Evolutionary conservation across 257 asterid species (phyloP).

Genomic region (Jasminum sambac): DNA sequence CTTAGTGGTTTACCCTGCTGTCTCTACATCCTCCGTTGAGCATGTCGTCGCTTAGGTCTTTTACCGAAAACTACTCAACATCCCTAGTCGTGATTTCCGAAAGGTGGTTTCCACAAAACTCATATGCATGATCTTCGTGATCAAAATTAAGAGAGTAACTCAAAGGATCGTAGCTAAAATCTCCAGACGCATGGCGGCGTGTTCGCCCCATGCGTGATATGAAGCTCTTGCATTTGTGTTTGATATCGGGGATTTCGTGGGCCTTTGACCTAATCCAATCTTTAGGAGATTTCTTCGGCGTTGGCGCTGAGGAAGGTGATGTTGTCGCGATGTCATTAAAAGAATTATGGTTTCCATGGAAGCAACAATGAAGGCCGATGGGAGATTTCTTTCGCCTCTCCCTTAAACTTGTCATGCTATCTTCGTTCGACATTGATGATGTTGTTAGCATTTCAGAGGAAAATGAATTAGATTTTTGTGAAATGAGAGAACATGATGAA

Average conservation of each 20-base stretch:
- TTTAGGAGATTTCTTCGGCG: conserved; percentile 15
- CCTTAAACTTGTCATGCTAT: conserved; percentile 18
- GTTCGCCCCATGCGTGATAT: conserved; percentile 35
- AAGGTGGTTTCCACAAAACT: not conserved
- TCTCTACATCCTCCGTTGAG: not conserved
- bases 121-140: conserved; percentile 9
- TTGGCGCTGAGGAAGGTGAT: conserved; percentile 8
- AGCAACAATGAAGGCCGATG: conserved; percentile 29
- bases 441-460: not conserved
- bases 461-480: not conserved
- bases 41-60: not conserved
- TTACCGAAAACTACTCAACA: not conserved
- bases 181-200: conserved; percentile 41
- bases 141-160: conserved; percentile 45
- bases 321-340: not conserved
- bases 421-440: conserved; percentile 29
- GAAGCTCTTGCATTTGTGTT: conserved; percentile 30
- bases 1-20: not conserved
- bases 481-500: not conserved
- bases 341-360: conserved; percentile 11
- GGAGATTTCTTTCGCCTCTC: conserved; percentile 28
- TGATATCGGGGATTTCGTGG: conserved; percentile 25
- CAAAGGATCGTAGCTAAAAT: conserved; percentile 43
- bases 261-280: conserved; percentile 24
- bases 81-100: not conserved